Percentiles rank a stretch among this genome's conserved stretches.
Evolutionary conservation across 441 rosid genomes (phyloP).

Genomic region (Macaranga tanarius): DNA sequence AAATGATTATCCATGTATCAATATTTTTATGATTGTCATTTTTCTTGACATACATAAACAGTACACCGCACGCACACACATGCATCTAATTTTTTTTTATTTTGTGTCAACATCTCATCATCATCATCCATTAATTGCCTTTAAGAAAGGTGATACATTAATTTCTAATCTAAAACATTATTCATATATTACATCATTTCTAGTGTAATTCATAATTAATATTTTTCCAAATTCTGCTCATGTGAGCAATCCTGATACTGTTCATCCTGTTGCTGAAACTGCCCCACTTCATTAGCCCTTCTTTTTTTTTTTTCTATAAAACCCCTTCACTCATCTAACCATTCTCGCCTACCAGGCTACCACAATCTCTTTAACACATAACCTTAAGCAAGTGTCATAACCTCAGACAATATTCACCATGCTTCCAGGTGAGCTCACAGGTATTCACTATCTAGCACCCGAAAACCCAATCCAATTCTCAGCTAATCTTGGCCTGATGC

Average conservation of each 20-base stretch:
- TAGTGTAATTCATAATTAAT: conserved; percentile 16
- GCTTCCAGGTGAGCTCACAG: conserved; percentile 53
- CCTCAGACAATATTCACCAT: conserved; percentile 36
- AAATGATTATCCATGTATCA: conserved; percentile 35
- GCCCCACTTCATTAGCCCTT: conserved; percentile 34
- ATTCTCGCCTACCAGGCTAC: conserved; percentile 24
- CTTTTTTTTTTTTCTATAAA: conserved; percentile 48
- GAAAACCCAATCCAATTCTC: conserved; percentile 40
- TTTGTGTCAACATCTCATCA: conserved; percentile 3
- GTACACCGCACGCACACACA: background rate
- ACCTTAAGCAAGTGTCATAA: conserved; percentile 5
- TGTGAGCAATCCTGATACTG: conserved; percentile 28
- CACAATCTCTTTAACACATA: conserved; percentile 16
- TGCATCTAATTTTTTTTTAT: background rate
- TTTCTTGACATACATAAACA: background rate
- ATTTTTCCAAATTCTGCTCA: conserved; percentile 21
- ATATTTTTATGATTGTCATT: conserved; percentile 5
- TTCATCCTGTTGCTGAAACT: conserved; percentile 27
- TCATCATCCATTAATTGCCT: conserved; percentile 9
- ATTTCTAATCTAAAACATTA: background rate
- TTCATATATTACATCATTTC: background rate
- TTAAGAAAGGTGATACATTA: background rate
- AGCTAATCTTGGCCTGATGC: conserved; percentile 38
- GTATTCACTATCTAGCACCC: conserved; percentile 46
- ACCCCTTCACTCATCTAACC: conserved; percentile 33